Conservation (phyloP, 2,329 filamentous ascomycete species). For the Pseudocercospora macadamiae region DNA sequence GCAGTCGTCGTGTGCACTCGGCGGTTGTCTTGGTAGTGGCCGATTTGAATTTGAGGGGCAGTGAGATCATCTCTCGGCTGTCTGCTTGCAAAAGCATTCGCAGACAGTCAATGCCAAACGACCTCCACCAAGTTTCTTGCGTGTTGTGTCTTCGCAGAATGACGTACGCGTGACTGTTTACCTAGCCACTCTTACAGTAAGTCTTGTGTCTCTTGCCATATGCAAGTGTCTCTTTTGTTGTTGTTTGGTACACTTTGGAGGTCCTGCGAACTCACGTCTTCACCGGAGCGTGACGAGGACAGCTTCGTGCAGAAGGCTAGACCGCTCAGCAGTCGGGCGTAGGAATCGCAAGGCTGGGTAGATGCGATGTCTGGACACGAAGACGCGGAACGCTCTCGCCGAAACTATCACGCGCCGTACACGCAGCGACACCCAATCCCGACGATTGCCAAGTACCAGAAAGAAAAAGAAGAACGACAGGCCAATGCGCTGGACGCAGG, state of each 20-base stretch:
- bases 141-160: no score
- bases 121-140: no score
- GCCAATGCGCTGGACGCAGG: slow-evolving; percentile 35
- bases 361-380: slow-evolving; percentile 37
- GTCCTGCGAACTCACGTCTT: not conserved
- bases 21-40: no score
- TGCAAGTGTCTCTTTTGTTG: not conserved
- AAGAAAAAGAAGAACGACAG: slow-evolving; percentile 49
- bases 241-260: slow-evolving; percentile 3
- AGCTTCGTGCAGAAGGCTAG: not conserved
- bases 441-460: slow-evolving; percentile 50
- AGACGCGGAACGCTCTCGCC: slow-evolving; percentile 46
- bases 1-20: no score
- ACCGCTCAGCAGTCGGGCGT: not conserved
- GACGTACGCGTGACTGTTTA: no score
- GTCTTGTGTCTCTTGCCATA: not conserved
- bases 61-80: no score
- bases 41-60: no score
- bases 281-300: not conserved
- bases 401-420: slow-evolving; percentile 47
- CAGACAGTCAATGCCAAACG: no score
- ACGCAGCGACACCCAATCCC: slow-evolving; percentile 50
- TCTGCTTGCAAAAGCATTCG: no score
- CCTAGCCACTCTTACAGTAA: no score
- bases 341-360: not conserved